These are phyloP conservation scores for Ramalina peruviana DNA, from an alignment of 495 filamentous ascomycete genomes.

Conservation along the genomic window DNA sequence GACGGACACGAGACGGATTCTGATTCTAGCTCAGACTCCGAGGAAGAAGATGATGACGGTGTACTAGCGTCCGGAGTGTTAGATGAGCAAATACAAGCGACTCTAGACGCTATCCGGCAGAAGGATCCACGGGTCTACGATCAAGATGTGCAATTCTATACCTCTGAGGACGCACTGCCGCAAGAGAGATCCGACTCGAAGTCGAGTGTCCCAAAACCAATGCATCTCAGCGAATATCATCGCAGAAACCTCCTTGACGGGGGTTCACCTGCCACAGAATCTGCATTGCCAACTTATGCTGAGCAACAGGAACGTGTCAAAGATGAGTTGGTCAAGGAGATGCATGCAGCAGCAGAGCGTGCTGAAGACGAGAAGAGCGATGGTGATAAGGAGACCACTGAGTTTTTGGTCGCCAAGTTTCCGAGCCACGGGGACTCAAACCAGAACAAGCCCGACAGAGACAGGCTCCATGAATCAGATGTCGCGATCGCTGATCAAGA, in stretches of 20 bases:
- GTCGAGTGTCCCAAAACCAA: constrained; percentile 59
- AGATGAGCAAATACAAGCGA: constrained; percentile 75
- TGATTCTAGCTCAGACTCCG: constrained; percentile 43
- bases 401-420: constrained; percentile 53
- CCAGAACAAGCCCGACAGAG: constrained; percentile 13
- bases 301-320: constrained; percentile 80
- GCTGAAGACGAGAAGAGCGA: constrained; percentile 29
- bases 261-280: constrained; percentile 41
- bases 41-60: constrained; percentile 82
- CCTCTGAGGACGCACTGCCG: constrained; percentile 37
- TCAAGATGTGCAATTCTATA: constrained; percentile 60
- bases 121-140: constrained; percentile 91
- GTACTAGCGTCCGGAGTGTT: constrained; percentile 66
- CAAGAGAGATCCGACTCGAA: constrained; percentile 21
- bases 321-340: constrained; percentile 56
- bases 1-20: constrained; percentile 16
- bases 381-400: constrained; percentile 51
- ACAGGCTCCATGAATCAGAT: constrained; percentile 37
- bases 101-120: constrained; percentile 67
- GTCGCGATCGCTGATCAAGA: constrained; percentile 71
- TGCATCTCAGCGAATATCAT: constrained; percentile 84
- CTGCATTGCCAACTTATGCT: constrained; percentile 32
- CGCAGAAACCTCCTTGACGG: constrained; percentile 65
- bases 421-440: constrained; percentile 21
- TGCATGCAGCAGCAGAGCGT: constrained; percentile 48